These are phyloP conservation scores for Hypoxylon trugodes DNA, from an alignment of 495 filamentous ascomycete species.

Conservation along the genomic window DNA sequence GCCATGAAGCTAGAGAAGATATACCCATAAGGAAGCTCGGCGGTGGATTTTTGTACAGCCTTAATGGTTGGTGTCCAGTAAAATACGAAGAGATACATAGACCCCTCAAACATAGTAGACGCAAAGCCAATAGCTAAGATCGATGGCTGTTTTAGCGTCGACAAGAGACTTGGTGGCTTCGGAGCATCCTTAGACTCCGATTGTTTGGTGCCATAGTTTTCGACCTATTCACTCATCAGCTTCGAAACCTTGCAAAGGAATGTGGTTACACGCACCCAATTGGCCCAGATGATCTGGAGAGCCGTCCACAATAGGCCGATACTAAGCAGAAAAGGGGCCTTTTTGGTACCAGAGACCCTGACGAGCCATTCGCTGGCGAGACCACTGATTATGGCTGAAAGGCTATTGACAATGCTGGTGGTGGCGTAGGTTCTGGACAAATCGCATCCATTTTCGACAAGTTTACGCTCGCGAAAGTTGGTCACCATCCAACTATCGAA, in stretches of 20 bases:
- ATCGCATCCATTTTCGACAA: conserved; percentile 44
- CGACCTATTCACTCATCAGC: conserved; percentile 45
- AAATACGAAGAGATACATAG: conserved; percentile 69
- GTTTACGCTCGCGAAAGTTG: conserved; percentile 51
- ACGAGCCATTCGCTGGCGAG: conserved; percentile 51
- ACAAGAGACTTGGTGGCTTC: conserved; percentile 30
- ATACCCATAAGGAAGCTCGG: conserved; percentile 60
- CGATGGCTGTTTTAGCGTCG: conserved; percentile 45
- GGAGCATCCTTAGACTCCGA: conserved; percentile 7
- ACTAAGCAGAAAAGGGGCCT: conserved; percentile 59
- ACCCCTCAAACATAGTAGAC: conserved; percentile 64
- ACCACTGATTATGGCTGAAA: conserved; percentile 60
- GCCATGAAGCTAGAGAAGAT: conserved; percentile 68
- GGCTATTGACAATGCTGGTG: conserved; percentile 60
- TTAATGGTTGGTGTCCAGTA: conserved; percentile 63
- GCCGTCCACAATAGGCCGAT: conserved; percentile 50
- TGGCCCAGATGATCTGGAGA: conserved; percentile 50
- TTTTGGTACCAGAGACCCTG: conserved; percentile 53
- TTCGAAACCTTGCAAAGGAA: neutral
- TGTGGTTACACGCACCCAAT: conserved; percentile 59
- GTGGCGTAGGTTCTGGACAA: conserved; percentile 58
- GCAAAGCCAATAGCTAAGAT: conserved; percentile 56
- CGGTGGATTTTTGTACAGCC: conserved; percentile 43
- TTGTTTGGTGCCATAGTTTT: conserved; percentile 55
- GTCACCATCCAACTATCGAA: conserved; percentile 70